Conservation (phyloP, 2,329 filamentous ascomycete species). For the Salinomyces thailandicus region DNA sequence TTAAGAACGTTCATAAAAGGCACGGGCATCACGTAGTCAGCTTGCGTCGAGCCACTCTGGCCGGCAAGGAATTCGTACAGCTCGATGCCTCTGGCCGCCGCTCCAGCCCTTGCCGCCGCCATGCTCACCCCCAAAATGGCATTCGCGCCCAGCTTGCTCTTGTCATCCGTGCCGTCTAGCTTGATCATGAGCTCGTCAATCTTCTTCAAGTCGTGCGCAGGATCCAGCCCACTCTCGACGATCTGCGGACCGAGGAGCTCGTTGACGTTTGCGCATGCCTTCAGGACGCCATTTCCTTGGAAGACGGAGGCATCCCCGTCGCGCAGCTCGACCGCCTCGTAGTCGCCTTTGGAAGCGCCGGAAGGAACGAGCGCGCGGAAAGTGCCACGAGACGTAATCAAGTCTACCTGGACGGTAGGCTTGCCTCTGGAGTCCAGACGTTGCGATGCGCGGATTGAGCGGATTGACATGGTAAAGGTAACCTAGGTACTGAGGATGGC, state of each 20-base stretch:
- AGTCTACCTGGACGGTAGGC: constrained; percentile 12
- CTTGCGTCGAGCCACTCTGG: constrained; percentile 70
- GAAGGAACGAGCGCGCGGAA: constrained; percentile 15
- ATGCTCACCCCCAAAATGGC: constrained; percentile 53
- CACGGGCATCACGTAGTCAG: constrained; percentile 80
- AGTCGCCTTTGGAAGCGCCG: constrained; percentile 51
- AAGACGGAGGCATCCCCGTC: constrained; percentile 63
- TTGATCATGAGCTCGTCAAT: constrained; percentile 77
- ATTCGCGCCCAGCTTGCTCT: constrained; percentile 50
- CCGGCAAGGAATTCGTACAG: constrained; percentile 83
- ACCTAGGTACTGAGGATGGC: not conserved
- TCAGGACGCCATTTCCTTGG: constrained; percentile 48
- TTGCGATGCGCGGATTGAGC: constrained; percentile 10
- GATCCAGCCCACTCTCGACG: constrained; percentile 8
- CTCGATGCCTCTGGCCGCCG: constrained; percentile 77
- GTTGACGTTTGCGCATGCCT: constrained; percentile 82
- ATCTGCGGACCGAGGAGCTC: constrained; percentile 61
- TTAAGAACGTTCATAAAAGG: constrained; percentile 93
- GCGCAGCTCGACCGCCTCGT: constrained; percentile 84
- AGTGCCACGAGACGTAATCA: constrained; percentile 9
- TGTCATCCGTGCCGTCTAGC: constrained; percentile 61
- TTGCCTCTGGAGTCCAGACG: constrained; percentile 14
- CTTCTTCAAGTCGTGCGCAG: constrained; percentile 49
- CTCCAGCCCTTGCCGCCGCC: constrained; percentile 79
- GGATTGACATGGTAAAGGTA: constrained; percentile 6